Percentiles rank a stretch among this genome's conserved stretches.
Evolutionary conservation across 805 yeast species (phyloP).

Genomic region (Phaffomyces thermotolerans): DNA sequence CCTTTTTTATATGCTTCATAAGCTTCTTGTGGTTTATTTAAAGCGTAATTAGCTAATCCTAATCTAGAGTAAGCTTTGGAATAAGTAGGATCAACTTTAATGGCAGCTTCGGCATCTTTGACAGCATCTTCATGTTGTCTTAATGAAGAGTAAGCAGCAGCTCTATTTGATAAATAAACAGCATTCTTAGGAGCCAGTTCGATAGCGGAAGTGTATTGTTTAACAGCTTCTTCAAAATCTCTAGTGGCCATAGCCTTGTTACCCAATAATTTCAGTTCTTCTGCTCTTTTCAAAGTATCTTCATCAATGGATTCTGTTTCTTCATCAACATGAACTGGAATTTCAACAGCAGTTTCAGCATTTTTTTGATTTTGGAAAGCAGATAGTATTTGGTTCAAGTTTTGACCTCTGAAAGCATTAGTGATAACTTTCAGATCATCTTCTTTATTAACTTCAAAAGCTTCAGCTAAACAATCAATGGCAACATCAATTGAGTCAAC

Average conservation of each 20-base stretch:
- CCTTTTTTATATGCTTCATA: conserved; percentile 88
- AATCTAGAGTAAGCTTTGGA: conserved; percentile 93
- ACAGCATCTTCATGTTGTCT: conserved; percentile 72
- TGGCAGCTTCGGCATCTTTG: conserved; percentile 77
- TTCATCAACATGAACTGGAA: conserved; percentile 38
- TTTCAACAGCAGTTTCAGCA: conserved; percentile 21
- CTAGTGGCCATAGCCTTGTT: conserved; percentile 80
- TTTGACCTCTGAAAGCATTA: conserved; percentile 39
- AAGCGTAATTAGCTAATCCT: conserved; percentile 90
- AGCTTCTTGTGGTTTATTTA: conserved; percentile 86
- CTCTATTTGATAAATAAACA: conserved; percentile 86
- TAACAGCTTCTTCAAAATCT: conserved; percentile 65
- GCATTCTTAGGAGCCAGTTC: conserved; percentile 63
- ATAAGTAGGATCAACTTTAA: conserved; percentile 67
- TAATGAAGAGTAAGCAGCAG: conserved; percentile 87
- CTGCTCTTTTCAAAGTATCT: conserved; percentile 69
- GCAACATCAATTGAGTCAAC: conserved; percentile 91
- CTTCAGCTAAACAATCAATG: conserved; percentile 84
- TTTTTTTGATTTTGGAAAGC: conserved; percentile 15
- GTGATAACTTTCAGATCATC: conserved; percentile 25
- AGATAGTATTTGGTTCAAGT: conserved; percentile 39
- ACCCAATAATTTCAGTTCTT: conserved; percentile 76
- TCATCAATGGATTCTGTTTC: conserved; percentile 31
- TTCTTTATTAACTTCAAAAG: conserved; percentile 61
- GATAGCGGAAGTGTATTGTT: conserved; percentile 76